Conservation (phyloP, 805 yeast species). For the Kurtzmaniella fragi region DNA sequence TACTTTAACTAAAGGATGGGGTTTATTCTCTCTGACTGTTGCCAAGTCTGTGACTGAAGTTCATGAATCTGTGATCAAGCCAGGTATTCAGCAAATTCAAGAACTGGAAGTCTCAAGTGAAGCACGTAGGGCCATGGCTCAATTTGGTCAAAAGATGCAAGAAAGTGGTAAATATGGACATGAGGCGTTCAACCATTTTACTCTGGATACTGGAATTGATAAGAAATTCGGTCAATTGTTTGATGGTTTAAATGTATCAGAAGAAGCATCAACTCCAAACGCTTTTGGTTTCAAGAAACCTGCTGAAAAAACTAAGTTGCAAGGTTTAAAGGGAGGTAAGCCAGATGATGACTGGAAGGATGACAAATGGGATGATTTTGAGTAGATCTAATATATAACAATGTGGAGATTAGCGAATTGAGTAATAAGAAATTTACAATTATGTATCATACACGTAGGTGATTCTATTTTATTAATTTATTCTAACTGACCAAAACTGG, state of each 20-base stretch:
- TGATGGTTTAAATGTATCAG: conserved; percentile 45
- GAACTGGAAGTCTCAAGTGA: conserved; percentile 76
- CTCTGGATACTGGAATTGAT: conserved; percentile 40
- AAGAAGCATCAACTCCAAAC: conserved; percentile 35
- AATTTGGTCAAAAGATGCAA: conserved; percentile 91
- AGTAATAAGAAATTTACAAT: not conserved
- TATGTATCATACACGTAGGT: not conserved
- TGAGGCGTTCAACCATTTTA: conserved; percentile 58
- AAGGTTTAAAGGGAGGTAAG: conserved; percentile 37
- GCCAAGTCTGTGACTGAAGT: conserved; percentile 81
- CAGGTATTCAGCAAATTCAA: conserved; percentile 74
- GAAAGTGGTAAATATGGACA: conserved; percentile 78
- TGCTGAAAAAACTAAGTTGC: conserved; percentile 50
- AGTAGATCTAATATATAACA: conserved; percentile 1
- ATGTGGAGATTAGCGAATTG: not conserved
- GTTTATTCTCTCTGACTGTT: conserved; percentile 81
- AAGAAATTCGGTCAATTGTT: conserved; percentile 49
- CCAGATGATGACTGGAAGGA: conserved; percentile 36
- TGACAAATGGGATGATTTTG: conserved; percentile 70
- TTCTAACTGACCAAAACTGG: too few relatives aligned
- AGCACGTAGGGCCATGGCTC: conserved; percentile 90
- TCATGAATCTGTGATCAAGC: conserved; percentile 83
- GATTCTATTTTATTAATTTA: too few relatives aligned
- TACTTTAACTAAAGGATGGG: conserved; percentile 92
- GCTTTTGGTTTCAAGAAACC: conserved; percentile 69